Conservation (phyloP, 805 yeast species). For the Millerozyma miso region DNA sequence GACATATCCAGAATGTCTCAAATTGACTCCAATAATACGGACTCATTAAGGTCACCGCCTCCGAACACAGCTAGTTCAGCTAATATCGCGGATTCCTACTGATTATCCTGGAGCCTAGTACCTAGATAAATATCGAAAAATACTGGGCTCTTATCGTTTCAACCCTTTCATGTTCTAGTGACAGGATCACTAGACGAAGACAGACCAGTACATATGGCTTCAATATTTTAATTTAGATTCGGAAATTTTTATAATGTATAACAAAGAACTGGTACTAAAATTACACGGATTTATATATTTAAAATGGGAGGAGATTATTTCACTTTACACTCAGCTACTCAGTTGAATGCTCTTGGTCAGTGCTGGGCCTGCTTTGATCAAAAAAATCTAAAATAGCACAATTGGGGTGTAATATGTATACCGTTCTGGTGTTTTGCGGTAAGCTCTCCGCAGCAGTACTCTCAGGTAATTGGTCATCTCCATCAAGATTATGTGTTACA, state of each 20-base stretch:
- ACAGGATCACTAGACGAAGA: too few species aligned
- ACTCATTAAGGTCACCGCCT: constrained; percentile 1
- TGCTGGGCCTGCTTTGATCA: constrained; percentile 29
- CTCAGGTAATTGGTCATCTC: constrained; percentile 16
- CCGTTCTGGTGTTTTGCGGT: constrained; percentile 23
- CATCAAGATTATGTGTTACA: constrained; percentile 33
- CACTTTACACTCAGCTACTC: not conserved
- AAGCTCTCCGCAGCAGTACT: constrained; percentile 15
- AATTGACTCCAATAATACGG: not conserved
- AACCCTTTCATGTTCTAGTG: too few species aligned
- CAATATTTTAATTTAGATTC: too few species aligned
- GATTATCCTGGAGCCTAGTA: too few species aligned
- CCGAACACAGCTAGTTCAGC: constrained; percentile 1
- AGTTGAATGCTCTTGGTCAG: constrained; percentile 11
- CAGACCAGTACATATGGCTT: too few species aligned
- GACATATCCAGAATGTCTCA: constrained; percentile 2
- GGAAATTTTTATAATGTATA: too few species aligned
- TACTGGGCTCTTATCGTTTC: too few species aligned
- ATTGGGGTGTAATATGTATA: constrained; percentile 66
- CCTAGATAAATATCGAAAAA: too few species aligned
- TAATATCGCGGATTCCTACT: not conserved
- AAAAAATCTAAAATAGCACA: constrained; percentile 71
- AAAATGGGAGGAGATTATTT: constrained; percentile 3
- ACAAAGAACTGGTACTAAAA: too few species aligned
- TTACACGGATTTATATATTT: not conserved